Evolutionary conservation across 129 eudicot genomes (phyloP).

Genomic region (Flaveria trinervia): DNA sequence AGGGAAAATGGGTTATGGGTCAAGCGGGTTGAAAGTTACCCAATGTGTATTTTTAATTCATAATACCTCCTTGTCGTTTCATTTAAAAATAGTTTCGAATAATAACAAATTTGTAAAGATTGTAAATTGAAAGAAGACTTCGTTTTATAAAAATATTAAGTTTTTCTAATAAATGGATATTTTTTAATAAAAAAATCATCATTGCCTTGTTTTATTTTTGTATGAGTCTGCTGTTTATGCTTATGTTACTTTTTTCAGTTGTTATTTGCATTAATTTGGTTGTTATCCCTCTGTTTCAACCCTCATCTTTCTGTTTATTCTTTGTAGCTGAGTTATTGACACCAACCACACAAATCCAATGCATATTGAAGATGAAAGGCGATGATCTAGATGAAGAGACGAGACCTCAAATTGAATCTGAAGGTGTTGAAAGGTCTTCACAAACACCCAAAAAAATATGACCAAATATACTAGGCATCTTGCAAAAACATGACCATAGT

Average conservation of each 20-base stretch:
- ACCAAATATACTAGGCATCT: not conserved
- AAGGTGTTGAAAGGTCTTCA: not conserved
- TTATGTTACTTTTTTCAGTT: not conserved
- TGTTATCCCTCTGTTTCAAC: not conserved
- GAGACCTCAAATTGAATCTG: not conserved
- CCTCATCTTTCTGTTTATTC: not conserved
- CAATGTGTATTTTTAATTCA: no score
- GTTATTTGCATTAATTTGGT: not conserved
- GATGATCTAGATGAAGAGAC: not conserved
- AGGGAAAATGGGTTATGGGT: no score
- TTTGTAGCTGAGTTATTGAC: not conserved
- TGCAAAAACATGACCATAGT: not conserved
- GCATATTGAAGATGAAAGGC: not conserved
- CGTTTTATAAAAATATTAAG: not conserved
- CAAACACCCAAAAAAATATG: not conserved
- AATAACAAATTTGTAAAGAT: no score
- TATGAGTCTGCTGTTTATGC: not conserved
- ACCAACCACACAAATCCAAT: not conserved
- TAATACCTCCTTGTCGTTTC: no score
- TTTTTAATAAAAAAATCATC: not conserved
- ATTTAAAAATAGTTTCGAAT: no score
- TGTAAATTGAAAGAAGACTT: constrained; percentile 6
- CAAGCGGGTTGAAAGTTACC: no score
- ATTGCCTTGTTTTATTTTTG: not conserved
- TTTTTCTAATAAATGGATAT: not conserved